Evolutionary conservation across 2,329 filamentous ascomycete genomes (phyloP), one percentile per base, ranked within the genome.

Genomic region (Aspergillus terreus): DNA sequence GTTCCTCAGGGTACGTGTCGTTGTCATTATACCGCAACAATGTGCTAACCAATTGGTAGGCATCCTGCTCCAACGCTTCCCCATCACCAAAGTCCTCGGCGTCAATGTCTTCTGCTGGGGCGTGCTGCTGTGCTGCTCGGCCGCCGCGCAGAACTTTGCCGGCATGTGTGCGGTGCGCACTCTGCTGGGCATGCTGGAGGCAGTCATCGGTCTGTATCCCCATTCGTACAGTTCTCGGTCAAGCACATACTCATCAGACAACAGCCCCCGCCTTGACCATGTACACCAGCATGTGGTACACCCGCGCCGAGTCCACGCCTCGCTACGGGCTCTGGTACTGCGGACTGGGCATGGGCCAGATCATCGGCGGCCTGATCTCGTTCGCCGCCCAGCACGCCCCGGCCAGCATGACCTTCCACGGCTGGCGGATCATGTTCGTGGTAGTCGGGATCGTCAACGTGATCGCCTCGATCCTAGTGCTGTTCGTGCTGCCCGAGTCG

Each of bases 81-180:
- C 84, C 6, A 77, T 81, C 1, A 80, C 77, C 7, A 86, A 85
- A 61, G 84, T 81, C 66, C 74, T 87, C 2, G 83, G 78, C 7
- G 58, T 73, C 46, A 85, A 85, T 54, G 78, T 85, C 36, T 65
- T 78, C 5, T 70, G 80, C 50, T 86, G 83, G 82, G 83, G 82
- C 1, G 66, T 83, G 1, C 47, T 63, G 15, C 53, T 64, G 0
- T 61, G 59, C 43, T 63, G 62, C n/a, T 61, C 59, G 9, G 75
- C 79, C 2, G 81, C 79, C 1, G 76, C 77, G 1, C 73, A 50
- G 74, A 78, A 63, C 66, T 74, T 14, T 78, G 83, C 67, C 72
- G 81, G 63, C 72, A 79, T 32, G 76, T 78, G 46, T 72, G 82
- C 59, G 0, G 25, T 83, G 79, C 65, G 78, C 70, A 41, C 76